Percentiles rank a stretch among this genome's conserved stretches.
Evolutionary conservation across 164 flowering plant species (phyloP).

Genomic region (Pachysandra terminalis): DNA sequence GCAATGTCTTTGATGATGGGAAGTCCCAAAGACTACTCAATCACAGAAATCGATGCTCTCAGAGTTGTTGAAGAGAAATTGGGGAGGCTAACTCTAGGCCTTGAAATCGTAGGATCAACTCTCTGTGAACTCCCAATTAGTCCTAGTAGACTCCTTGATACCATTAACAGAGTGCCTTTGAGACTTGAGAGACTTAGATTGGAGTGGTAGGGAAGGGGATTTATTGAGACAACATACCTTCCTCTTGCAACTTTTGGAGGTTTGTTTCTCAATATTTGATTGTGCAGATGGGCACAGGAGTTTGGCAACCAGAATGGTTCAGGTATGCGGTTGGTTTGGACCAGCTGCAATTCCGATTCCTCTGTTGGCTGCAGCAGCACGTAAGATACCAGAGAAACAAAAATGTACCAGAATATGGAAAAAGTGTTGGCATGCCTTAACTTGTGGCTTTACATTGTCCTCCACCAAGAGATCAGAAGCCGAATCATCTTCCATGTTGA

Average conservation of each 20-base stretch:
- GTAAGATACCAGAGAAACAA: slow-evolving; percentile 57
- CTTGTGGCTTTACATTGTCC: slow-evolving; percentile 61
- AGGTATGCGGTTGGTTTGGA: slow-evolving; percentile 90
- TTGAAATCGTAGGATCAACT: slow-evolving; percentile 76
- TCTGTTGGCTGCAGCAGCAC: slow-evolving; percentile 63
- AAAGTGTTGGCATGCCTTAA: slow-evolving; percentile 40
- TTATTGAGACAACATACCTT: slow-evolving; percentile 52
- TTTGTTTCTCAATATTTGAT: slow-evolving; percentile 91
- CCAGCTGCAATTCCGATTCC: slow-evolving; percentile 69
- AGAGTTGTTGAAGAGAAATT: slow-evolving; percentile 79
- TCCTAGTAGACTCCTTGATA: slow-evolving; percentile 77
- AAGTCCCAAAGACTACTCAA: slow-evolving; percentile 47
- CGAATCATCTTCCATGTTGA: slow-evolving; percentile 77
- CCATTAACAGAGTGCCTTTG: slow-evolving; percentile 78
- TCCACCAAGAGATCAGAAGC: slow-evolving; percentile 60
- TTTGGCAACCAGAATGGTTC: slow-evolving; percentile 85
- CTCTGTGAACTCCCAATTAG: slow-evolving; percentile 86
- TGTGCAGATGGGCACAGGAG: slow-evolving; percentile 90
- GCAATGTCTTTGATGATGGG: slow-evolving; percentile 90
- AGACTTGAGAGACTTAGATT: slow-evolving; percentile 48
- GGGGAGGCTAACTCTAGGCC: slow-evolving; percentile 77
- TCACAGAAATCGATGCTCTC: slow-evolving; percentile 69
- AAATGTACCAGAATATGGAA: slow-evolving; percentile 44
- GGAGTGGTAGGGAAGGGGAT: slow-evolving; percentile 51
- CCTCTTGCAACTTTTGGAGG: slow-evolving; percentile 84